Base-by-base conservation (phyloP, 2,329 filamentous ascomycete genomes). In the Mycosphaerella sp. region DNA sequence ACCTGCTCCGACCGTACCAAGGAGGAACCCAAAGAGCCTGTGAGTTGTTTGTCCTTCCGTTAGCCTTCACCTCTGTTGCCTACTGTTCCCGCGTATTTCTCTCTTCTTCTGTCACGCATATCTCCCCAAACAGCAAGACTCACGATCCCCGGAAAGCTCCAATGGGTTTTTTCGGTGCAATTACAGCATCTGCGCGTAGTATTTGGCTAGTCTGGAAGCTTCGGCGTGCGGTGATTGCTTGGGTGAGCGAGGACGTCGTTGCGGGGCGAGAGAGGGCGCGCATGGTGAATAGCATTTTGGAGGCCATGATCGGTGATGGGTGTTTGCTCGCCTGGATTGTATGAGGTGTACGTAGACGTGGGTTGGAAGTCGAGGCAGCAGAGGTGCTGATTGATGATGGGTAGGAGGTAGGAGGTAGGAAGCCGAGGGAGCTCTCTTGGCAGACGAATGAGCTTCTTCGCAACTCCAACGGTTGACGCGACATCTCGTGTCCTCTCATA, bases 21-120 rank as follows among this genome's bases (percentile, higher is more conserved):
- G 78, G 48, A 97, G 83, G 78, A 97, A 97, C 49, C 92, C 92
- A 66, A 95, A 89, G 56, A 96, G 76, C 55, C 92, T 96, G 34
- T 23, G 17, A 9, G 11, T 4, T 36, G 14, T 32, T 32, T 11
- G 12, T 51, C 10, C 8, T 12, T 8, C 14, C 21, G 21, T 21
- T 21, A 21, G 14, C 23, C 8, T 11, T 51, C 23, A n/a, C 6
- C 29, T 14, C 6, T 2, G 44, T 10, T 6, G 8, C 31, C 17
- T n/a, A 23, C 12, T 17, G 23, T 23, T 39, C 23, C 45, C 7
- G 23, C 9, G n/a, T 45, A n/a, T 21, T 21, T 2, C 21, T 21
- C 21, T 21, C 21, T 21, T 21, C 17, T 23, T 7, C 34, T 11
- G 21, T 6, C 2, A 26, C 10, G 34, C 4, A 34, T 9, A 17